Base-by-base conservation (phyloP, 140 eudicot species). In the Oenanthe javanica region DNA sequence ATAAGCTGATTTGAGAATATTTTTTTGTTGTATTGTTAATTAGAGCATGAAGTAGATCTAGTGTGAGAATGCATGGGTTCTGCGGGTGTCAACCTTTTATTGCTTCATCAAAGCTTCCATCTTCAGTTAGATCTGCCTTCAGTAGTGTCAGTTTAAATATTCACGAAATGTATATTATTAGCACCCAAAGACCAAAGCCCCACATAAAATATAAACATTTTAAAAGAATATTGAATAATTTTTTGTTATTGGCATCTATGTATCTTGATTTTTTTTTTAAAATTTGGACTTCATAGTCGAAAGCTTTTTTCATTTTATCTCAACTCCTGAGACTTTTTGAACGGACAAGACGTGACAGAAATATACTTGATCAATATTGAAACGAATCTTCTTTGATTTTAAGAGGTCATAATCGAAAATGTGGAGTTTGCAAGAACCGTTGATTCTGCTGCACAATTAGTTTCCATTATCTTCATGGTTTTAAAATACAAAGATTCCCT, bases 61-160 rank as follows among this genome's bases (percentile, higher is more conserved):
- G 51, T 72, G 25, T 72, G 31, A 5, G 38, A n/a, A 21, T 73
- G 57, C 47, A 43, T 73, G 0, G 55, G n/a, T 45, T 3, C 46
- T 73, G 27, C 18, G 57, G 23, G 18, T 25, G 40, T 13, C 98
- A 93, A 57, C 98, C 96, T 75, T 90, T 72, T 74, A 93, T 85
- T 82, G 96, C 98, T 77, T n/a, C 96, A 84, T 93, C 97, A 78
- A 89, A 90, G 87, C 97, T 91, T n/a, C 97, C 98, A 83, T 91
- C 87, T 81, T 80, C 79, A 10, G 81, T 67, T 84, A 93, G 79
- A 75, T 93, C 93, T 1, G 96, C 96, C 80, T 87, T 90, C 90
- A 89, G 91, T 54, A 93, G 80, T 45, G 92, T 93, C 84, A 91
- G 78, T 89, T 86, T n/a, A n/a, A n/a, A n/a, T n/a, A n/a, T 31